phyloP scores from a whole-genome alignment of 116 monocot species.

The Thalassia testudinum region DNA sequence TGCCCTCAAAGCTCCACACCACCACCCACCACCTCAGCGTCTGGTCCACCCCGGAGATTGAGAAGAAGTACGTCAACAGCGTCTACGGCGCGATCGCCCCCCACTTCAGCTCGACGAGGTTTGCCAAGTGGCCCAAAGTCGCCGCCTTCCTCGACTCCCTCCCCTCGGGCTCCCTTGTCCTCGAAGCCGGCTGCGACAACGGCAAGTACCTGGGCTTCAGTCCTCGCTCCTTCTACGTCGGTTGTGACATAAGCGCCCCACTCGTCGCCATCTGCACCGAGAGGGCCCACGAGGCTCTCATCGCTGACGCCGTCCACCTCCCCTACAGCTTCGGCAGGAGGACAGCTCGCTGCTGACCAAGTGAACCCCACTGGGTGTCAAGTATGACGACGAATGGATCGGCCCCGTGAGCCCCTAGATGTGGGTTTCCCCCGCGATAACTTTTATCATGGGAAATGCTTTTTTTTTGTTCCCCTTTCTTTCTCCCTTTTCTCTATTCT shows the following conservation, averaged over 20 bases:
- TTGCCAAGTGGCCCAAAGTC: conserved; percentile 82
- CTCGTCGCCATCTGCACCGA: conserved; percentile 53
- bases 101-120: conserved; percentile 66
- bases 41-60: conserved; percentile 58
- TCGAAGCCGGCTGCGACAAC: conserved; percentile 79
- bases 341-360: conserved; percentile 40
- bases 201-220: conserved; percentile 70
- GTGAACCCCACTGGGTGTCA: too few species aligned
- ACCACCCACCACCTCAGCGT: conserved; percentile 14
- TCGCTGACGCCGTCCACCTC: conserved; percentile 75
- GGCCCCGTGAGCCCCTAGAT: too few species aligned
- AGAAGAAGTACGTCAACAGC: conserved; percentile 59
- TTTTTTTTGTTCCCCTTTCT: too few species aligned
- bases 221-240: conserved; percentile 46
- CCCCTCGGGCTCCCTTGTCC: conserved; percentile 30
- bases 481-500: too few species aligned
- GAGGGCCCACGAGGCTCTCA: conserved; percentile 51
- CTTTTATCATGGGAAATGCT: too few species aligned
- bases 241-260: conserved; percentile 65
- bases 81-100: conserved; percentile 84
- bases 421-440: too few species aligned
- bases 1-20: too few species aligned
- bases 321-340: conserved; percentile 53
- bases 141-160: conserved; percentile 47
- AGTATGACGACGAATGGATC: conserved; percentile 73